Evolutionary conservation across 2,329 filamentous ascomycete genomes (phyloP).

Genomic region (Neonectria hederae): DNA sequence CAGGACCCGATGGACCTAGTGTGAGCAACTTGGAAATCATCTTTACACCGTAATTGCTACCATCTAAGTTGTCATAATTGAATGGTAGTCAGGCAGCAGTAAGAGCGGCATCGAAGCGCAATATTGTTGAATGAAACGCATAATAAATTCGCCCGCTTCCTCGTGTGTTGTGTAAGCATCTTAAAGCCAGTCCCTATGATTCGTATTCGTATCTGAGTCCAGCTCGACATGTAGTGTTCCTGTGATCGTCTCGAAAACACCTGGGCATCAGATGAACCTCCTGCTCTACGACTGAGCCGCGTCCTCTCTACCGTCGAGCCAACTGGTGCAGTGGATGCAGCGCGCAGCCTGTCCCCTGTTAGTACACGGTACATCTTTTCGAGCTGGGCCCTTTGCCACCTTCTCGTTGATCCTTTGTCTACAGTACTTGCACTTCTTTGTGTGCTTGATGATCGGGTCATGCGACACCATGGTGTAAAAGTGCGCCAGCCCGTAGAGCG

Average conservation of each 20-base stretch:
- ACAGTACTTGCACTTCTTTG: constrained; percentile 75
- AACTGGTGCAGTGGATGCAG: constrained; percentile 62
- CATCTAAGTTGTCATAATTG: neutral
- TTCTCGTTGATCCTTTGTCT: constrained; percentile 70
- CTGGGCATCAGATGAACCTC: neutral
- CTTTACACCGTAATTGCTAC: neutral
- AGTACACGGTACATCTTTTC: constrained; percentile 1
- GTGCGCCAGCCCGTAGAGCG: constrained; percentile 71
- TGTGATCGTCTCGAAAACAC: neutral
- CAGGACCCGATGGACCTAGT: neutral
- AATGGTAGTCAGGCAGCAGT: neutral
- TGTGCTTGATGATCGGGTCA: constrained; percentile 77
- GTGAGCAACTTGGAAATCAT: neutral
- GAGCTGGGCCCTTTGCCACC: constrained; percentile 50
- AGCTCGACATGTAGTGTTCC: neutral
- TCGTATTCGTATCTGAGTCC: neutral
- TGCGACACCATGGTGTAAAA: constrained; percentile 68
- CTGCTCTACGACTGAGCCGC: constrained; percentile 10
- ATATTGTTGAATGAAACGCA: neutral
- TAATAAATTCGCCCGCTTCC: neutral
- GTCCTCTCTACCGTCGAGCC: constrained; percentile 62
- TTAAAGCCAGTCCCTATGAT: neutral
- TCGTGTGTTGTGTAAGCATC: neutral
- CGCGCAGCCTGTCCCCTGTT: constrained; percentile 49
- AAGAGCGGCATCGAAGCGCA: neutral